Evolutionary conservation across 2,329 filamentous ascomycete genomes (phyloP), one percentile per base, ranked within the genome.

Genomic region (Talaromyces sp.): DNA sequence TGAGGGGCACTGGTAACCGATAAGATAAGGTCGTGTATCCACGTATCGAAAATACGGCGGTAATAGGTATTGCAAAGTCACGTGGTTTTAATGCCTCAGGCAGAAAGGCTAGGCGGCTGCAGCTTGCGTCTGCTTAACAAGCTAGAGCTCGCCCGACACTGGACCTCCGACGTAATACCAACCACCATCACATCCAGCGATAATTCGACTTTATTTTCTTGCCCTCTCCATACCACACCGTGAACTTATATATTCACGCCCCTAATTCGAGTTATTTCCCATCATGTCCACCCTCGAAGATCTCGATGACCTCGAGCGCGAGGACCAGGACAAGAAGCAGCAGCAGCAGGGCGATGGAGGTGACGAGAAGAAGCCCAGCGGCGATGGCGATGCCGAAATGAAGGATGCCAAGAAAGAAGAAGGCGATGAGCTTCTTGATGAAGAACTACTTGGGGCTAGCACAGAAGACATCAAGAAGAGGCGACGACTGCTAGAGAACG

Each of bases 401-500:
- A 88, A 94, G 76, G 93, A 97, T 75, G 78, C 82, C 33, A 83
- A 85, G 67, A 83, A 82, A 65, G 80, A 87, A 61, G 85, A 86
- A 70, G 88, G 91, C 69, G 91, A 94, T 56, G 89, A 96, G 68
- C 85, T 93, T 60, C 85, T 99, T 66, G 94, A 98, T 77, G 89
- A 94, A 61, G 95, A 99, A 81, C 94, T 99, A 71, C 86, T 98
- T 64, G 89, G 87, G 76, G 89, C 96, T 70, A 94, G 89, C 82
- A 98, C 95, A 81, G 88, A 92, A 81, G 95, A 99, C 81, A 96
- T 99, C 72, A 84, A 91, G 72, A 96, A 92, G 71, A 87, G 95
- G 77, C 90, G 89, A 82, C 89, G 93, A 73, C 85, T 99, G 73
- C 83, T 99, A 67, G 95, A 99, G 79, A 99, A 99, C 78, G 95